Percentiles rank a stretch among this genome's conserved stretches.
phyloP scores from a whole-genome alignment of 2,329 filamentous ascomycete species.

The Chalaropsis ovoidea region DNA sequence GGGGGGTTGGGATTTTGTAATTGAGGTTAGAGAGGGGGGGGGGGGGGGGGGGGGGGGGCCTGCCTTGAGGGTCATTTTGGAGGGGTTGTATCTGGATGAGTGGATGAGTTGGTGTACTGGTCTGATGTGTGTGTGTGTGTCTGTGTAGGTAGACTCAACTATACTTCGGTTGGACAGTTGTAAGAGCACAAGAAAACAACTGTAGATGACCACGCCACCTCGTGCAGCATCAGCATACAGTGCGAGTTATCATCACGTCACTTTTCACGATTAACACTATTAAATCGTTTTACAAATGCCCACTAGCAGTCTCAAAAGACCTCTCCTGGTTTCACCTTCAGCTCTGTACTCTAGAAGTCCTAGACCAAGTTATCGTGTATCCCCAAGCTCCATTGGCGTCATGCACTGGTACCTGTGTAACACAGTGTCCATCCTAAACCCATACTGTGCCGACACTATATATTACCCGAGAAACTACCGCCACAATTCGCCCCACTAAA shows the following conservation, averaged over 20 bases:
- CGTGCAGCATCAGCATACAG: neutral
- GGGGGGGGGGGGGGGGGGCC: neutral
- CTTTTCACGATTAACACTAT: neutral
- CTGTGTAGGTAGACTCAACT: neutral
- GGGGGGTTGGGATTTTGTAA: no score
- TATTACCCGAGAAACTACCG: constrained; percentile 12
- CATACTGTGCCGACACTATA: neutral
- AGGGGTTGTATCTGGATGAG: no score
- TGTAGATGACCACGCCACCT: constrained; percentile 1
- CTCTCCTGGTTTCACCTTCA: no score
- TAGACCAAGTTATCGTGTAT: neutral
- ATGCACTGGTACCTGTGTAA: neutral
- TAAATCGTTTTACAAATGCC: neutral
- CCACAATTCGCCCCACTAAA: neutral
- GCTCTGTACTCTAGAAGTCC: neutral
- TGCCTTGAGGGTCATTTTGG: neutral
- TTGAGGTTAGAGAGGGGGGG: neutral
- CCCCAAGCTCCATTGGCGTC: neutral
- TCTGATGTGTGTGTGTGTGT: neutral
- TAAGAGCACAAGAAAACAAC: neutral
- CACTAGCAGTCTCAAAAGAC: no score
- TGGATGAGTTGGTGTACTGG: neutral
- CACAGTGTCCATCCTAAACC: neutral
- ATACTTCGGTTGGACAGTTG: neutral
- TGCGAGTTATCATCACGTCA: neutral